Conservation (phyloP, 2,329 filamentous ascomycete species). For the Pestalotiopsis sp. region DNA sequence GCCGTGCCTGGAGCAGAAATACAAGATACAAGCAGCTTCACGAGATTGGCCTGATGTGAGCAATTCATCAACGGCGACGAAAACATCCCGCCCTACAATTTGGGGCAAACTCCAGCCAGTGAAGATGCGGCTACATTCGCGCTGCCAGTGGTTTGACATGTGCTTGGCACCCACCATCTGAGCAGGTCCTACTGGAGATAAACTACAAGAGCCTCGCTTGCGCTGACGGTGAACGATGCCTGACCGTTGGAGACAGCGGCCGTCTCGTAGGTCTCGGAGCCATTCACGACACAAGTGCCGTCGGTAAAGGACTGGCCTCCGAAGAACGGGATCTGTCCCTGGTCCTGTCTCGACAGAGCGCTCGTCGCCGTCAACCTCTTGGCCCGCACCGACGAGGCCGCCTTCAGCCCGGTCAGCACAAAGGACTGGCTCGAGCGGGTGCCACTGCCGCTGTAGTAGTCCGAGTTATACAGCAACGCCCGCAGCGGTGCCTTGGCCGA, state of each 20-base stretch:
- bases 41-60: too few relatives aligned
- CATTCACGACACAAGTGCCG: slow-evolving; percentile 44
- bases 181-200: slow-evolving; percentile 37
- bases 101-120: too few relatives aligned
- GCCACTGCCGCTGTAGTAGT: slow-evolving; percentile 40
- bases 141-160: too few relatives aligned
- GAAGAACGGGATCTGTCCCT: slow-evolving; percentile 43
- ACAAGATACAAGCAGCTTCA: too few relatives aligned
- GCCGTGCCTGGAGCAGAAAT: too few relatives aligned
- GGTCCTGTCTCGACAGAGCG: slow-evolving; percentile 45
- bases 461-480: slow-evolving; percentile 48
- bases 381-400: slow-evolving; percentile 35
- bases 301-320: slow-evolving; percentile 49
- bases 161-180: neutral
- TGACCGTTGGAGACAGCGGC: slow-evolving; percentile 34
- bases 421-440: slow-evolving; percentile 40
- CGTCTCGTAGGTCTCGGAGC: slow-evolving; percentile 41
- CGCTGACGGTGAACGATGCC: slow-evolving; percentile 42
- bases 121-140: too few relatives aligned
- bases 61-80: too few relatives aligned
- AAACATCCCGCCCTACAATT: too few relatives aligned
- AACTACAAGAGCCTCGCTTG: slow-evolving; percentile 51
- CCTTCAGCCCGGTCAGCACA: slow-evolving; percentile 41
- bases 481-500: slow-evolving; percentile 36
- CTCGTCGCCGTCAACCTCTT: slow-evolving; percentile 48